A percentile compares a stretch with the other conserved stretches of the same genome.
Conservation (phyloP, 352 stramenopile genomes). For the Phytophthora chlamydospora region DNA sequence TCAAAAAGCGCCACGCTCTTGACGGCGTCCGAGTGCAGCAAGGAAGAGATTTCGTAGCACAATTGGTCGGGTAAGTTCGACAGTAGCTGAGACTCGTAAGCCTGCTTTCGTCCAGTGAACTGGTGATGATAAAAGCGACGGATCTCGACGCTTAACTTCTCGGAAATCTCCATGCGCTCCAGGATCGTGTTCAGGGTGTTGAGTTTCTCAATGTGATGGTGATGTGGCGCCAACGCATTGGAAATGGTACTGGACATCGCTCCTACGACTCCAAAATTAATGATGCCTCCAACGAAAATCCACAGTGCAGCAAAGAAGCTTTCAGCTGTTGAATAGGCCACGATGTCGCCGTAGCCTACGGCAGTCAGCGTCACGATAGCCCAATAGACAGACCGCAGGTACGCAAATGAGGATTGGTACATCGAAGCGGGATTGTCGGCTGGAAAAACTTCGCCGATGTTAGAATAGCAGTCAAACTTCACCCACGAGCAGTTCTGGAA, state of each 20-base stretch:
- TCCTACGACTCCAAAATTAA: constrained; percentile 78
- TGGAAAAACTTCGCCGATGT: constrained; percentile 52
- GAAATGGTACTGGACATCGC: constrained; percentile 81
- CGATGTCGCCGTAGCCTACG: constrained; percentile 59
- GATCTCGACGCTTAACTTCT: constrained; percentile 31
- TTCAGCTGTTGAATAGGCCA: constrained; percentile 53
- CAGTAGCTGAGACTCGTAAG: constrained; percentile 65
- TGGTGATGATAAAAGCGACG: constrained; percentile 76
- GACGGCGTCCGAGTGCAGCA: constrained; percentile 66
- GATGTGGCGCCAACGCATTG: constrained; percentile 53
- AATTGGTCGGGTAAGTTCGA: constrained; percentile 63
- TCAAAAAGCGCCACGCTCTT: constrained; percentile 65
- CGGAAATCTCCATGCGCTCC: constrained; percentile 55
- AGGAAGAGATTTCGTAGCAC: constrained; percentile 67
- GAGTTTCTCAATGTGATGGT: constrained; percentile 68
- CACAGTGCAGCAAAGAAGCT: constrained; percentile 66
- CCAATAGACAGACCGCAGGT: constrained; percentile 75
- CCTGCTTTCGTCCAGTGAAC: constrained; percentile 64
- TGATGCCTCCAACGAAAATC: constrained; percentile 71
- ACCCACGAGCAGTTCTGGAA: constrained; percentile 76
- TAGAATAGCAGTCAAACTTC: constrained; percentile 62
- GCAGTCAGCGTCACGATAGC: constrained; percentile 68
- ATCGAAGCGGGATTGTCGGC: constrained; percentile 25
- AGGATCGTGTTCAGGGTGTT: constrained; percentile 65
- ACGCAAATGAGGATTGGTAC: constrained; percentile 65